Evolutionary conservation across 257 asterid species (phyloP).

Genomic region (Solanum etuberosum): DNA sequence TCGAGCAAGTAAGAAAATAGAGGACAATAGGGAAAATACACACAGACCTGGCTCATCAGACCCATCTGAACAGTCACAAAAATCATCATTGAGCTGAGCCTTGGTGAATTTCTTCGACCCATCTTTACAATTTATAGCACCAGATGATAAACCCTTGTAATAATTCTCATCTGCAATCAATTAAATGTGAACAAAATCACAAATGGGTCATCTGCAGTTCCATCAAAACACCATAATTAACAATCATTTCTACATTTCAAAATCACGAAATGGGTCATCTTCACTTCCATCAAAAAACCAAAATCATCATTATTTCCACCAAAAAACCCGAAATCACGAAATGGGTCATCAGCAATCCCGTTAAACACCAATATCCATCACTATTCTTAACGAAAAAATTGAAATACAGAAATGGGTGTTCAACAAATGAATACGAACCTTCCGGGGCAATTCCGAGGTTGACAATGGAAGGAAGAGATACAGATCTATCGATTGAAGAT

Average conservation of each 20-base stretch:
- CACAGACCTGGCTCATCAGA: constrained; percentile 92
- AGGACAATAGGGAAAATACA: not conserved
- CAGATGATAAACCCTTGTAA: constrained; percentile 36
- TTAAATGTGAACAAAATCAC: not conserved
- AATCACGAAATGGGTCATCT: not conserved
- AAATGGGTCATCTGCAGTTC: not conserved
- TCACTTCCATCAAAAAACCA: not conserved
- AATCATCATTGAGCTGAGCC: constrained; percentile 85
- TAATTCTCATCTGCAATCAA: constrained; percentile 56
- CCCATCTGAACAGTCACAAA: constrained; percentile 93
- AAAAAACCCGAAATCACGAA: not conserved
- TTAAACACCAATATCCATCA: not conserved
- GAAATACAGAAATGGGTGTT: not conserved
- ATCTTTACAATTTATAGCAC: constrained; percentile 66
- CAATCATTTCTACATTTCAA: not conserved
- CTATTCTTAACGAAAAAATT: not conserved
- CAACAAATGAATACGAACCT: not conserved
- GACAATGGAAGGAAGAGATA: not conserved
- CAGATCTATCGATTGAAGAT: not conserved
- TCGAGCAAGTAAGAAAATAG: not conserved
- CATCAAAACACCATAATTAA: not conserved
- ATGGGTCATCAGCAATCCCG: not conserved
- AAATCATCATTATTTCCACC: not conserved
- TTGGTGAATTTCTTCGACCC: constrained; percentile 57
- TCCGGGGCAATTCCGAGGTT: not conserved